Percentiles rank a stretch among this genome's conserved stretches.
Evolutionary conservation across 768 basidiomycete species (phyloP).

Genomic region (Leccinum boreale): DNA sequence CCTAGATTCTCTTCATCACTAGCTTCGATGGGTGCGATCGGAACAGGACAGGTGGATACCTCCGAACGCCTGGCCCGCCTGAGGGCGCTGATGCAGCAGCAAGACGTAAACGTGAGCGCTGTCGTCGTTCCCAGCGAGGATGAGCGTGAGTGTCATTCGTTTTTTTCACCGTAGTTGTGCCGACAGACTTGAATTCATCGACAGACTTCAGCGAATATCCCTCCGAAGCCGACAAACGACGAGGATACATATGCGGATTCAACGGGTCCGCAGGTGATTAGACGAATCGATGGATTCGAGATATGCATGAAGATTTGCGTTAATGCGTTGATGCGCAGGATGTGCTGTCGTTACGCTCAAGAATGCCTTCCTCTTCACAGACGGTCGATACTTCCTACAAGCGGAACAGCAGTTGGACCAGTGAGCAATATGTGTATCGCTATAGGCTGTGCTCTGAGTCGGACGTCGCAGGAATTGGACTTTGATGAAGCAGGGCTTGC

Average conservation of each 20-base stretch:
- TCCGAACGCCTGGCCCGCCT: conserved; percentile 58
- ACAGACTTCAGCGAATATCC: conserved; percentile 88
- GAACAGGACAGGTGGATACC: conserved; percentile 53
- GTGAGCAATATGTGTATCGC: conserved; percentile 37
- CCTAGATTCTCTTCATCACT: conserved; percentile 12
- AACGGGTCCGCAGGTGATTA: conserved; percentile 84
- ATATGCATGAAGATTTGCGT: neutral
- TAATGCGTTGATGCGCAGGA: conserved; percentile 41
- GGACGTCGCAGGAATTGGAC: conserved; percentile 70
- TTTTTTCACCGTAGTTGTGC: neutral
- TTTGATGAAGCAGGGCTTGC: conserved; percentile 88
- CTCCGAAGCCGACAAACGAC: conserved; percentile 76
- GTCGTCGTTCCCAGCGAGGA: conserved; percentile 90
- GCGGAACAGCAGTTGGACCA: conserved; percentile 85
- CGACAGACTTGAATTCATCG: neutral
- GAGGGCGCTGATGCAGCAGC: conserved; percentile 65
- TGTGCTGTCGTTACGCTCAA: conserved; percentile 72
- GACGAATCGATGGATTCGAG: neutral
- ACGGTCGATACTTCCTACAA: conserved; percentile 94
- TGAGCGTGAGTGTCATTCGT: conserved; percentile 59
- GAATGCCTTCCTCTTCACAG: conserved; percentile 84
- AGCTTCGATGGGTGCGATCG: conserved; percentile 36
- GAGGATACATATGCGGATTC: conserved; percentile 91
- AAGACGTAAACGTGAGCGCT: conserved; percentile 56
- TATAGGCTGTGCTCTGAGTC: conserved; percentile 1